Percentiles rank a stretch among this genome's conserved stretches.
Evolutionary conservation across 2,329 filamentous ascomycete genomes (phyloP).

Genomic region (Hypoxylon sp.): DNA sequence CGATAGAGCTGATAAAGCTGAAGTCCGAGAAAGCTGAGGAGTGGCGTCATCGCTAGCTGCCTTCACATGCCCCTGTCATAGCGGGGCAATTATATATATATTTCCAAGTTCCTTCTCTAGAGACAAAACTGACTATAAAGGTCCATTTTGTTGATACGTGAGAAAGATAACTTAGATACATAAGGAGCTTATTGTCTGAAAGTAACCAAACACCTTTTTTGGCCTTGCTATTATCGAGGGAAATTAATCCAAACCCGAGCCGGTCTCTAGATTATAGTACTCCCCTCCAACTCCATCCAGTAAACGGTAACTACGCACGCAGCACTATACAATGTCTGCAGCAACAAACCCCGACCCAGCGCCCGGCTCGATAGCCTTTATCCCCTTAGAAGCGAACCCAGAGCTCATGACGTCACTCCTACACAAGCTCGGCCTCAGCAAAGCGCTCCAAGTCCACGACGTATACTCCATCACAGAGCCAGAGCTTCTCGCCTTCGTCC

Average conservation of each 20-base stretch:
- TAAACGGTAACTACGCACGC: background rate
- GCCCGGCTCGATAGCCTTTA: slow-evolving; percentile 62
- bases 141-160: background rate
- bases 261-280: background rate
- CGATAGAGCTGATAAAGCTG: slow-evolving; percentile 30
- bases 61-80: slow-evolving; percentile 29
- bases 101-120: background rate
- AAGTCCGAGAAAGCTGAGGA: no score
- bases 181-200: background rate
- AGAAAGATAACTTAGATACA: background rate
- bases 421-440: slow-evolving; percentile 85
- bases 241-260: background rate
- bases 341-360: slow-evolving; percentile 58
- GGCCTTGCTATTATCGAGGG: background rate
- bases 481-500: slow-evolving; percentile 86
- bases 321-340: slow-evolving; percentile 36
- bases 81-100: slow-evolving; percentile 35
- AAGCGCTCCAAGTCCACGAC: slow-evolving; percentile 85
- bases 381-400: slow-evolving; percentile 81
- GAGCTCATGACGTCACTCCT: slow-evolving; percentile 88
- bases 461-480: slow-evolving; percentile 92
- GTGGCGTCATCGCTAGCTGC: slow-evolving; percentile 41
- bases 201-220: background rate
- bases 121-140: background rate
- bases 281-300: background rate